phyloP scores from a whole-genome alignment of 2,329 filamentous ascomycete genomes.

The Calonectria leucothoes region DNA sequence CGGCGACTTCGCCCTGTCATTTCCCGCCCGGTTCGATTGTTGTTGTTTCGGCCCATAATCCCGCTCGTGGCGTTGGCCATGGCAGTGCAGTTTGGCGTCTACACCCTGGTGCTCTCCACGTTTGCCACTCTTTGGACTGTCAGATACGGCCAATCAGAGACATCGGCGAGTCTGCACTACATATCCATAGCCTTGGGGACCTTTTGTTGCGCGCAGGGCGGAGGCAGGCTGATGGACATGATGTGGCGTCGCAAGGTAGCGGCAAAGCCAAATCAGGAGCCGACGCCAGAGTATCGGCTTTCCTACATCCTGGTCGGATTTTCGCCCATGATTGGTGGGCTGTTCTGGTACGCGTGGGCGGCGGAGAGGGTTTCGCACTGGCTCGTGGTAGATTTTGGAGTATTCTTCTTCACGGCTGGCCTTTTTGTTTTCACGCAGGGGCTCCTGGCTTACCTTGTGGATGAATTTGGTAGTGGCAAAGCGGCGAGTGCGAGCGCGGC shows the following conservation, averaged over 20 bases:
- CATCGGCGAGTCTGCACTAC: slow-evolving; percentile 60
- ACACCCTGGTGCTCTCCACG: slow-evolving; percentile 65
- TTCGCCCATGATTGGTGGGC: slow-evolving; percentile 50
- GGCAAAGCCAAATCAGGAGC: neutral
- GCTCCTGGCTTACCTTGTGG: slow-evolving; percentile 66
- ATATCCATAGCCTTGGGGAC: slow-evolving; percentile 61
- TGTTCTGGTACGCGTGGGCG: slow-evolving; percentile 56
- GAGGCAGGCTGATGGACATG: slow-evolving; percentile 51
- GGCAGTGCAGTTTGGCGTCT: slow-evolving; percentile 61
- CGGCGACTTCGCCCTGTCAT: neutral
- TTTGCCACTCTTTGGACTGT: slow-evolving; percentile 61
- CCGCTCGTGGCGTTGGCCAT: slow-evolving; percentile 58
- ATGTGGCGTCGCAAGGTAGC: slow-evolving; percentile 45
- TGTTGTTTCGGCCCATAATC: slow-evolving; percentile 59
- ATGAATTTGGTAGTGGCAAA: slow-evolving; percentile 53
- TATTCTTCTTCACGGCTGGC: slow-evolving; percentile 63
- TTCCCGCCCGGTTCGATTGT: slow-evolving; percentile 37
- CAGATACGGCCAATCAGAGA: slow-evolving; percentile 57
- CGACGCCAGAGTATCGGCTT: slow-evolving; percentile 58
- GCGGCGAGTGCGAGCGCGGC: slow-evolving; percentile 59
- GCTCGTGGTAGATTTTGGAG: slow-evolving; percentile 70
- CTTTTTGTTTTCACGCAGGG: slow-evolving; percentile 65
- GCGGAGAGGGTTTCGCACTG: slow-evolving; percentile 64
- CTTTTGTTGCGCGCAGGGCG: slow-evolving; percentile 49
- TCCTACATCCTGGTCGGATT: slow-evolving; percentile 66